Evolutionary conservation across 768 basidiomycete species (phyloP).

Genomic region (Lactarius akahatsu): DNA sequence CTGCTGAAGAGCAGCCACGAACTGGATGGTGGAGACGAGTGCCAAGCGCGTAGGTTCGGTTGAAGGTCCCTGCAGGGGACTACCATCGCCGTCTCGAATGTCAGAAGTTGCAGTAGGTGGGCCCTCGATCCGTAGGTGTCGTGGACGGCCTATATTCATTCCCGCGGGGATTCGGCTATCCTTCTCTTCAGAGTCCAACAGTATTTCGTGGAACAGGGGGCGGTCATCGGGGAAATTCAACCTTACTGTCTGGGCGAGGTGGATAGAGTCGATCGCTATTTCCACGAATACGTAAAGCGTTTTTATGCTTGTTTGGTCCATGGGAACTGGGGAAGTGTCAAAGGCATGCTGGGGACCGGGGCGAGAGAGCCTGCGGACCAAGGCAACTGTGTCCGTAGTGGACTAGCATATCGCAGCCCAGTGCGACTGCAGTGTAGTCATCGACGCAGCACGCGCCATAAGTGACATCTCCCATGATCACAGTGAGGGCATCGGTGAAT

Average conservation of each 20-base stretch:
- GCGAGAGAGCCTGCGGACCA: slow-evolving; percentile 50
- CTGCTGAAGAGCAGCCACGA: slow-evolving; percentile 87
- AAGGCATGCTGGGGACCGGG: not conserved
- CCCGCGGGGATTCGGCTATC: slow-evolving; percentile 51
- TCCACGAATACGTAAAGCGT: slow-evolving; percentile 98
- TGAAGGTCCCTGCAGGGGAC: slow-evolving; percentile 22
- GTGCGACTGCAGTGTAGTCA: slow-evolving; percentile 92
- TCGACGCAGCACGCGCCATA: slow-evolving; percentile 99
- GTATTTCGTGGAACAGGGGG: slow-evolving; percentile 56
- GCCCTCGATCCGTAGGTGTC: slow-evolving; percentile 64
- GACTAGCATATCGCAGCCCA: slow-evolving; percentile 97
- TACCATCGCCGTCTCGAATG: slow-evolving; percentile 20
- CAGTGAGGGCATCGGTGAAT: slow-evolving; percentile 79
- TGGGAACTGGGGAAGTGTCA: slow-evolving; percentile 64
- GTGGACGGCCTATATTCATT: slow-evolving; percentile 36
- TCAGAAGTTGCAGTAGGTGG: slow-evolving; percentile 16
- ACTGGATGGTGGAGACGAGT: slow-evolving; percentile 96
- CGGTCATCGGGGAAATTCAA: slow-evolving; percentile 86
- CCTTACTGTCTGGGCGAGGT: slow-evolving; percentile 81
- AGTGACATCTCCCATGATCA: slow-evolving; percentile 97
- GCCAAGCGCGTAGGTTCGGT: slow-evolving; percentile 67
- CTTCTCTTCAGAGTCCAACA: slow-evolving; percentile 55
- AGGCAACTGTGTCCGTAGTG: slow-evolving; percentile 99
- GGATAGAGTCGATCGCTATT: slow-evolving; percentile 85
- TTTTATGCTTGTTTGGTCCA: slow-evolving; percentile 89